Percentiles rank a stretch among this genome's conserved stretches.
phyloP scores from a whole-genome alignment of 1,284 basidiomycete species.

The Leccinum cinnamomeum region DNA sequence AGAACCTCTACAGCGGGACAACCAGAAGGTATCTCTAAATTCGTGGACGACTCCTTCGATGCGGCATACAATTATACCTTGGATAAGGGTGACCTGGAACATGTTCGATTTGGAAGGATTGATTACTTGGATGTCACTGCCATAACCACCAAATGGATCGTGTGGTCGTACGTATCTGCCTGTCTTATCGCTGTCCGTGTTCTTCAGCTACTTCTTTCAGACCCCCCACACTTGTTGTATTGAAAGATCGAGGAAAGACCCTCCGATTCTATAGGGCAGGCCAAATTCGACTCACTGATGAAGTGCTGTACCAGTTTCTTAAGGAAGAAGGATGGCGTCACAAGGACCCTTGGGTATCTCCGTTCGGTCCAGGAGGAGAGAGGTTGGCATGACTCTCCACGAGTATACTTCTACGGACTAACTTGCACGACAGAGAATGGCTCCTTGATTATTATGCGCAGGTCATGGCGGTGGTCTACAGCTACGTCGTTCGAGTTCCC shows the following conservation, averaged over 20 bases:
- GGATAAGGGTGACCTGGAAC: slow-evolving; percentile 59
- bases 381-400: slow-evolving; percentile 45
- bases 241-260: slow-evolving; percentile 64
- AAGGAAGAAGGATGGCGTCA: slow-evolving; percentile 57
- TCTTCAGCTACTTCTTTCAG: slow-evolving; percentile 37
- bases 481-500: slow-evolving; percentile 44
- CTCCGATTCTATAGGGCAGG: slow-evolving; percentile 73
- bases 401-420: background rate
- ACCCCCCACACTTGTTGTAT: slow-evolving; percentile 66
- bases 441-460: slow-evolving; percentile 61
- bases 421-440: slow-evolving; percentile 53
- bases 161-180: slow-evolving; percentile 65
- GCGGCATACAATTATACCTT: slow-evolving; percentile 62
- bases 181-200: slow-evolving; percentile 6
- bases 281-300: slow-evolving; percentile 56
- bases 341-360: slow-evolving; percentile 59
- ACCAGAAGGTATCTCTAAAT: slow-evolving; percentile 63
- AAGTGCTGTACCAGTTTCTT: slow-evolving; percentile 62
- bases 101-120: slow-evolving; percentile 75
- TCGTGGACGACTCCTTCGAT: slow-evolving; percentile 70
- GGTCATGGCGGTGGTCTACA: slow-evolving; percentile 51
- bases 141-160: slow-evolving; percentile 75
- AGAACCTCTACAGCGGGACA: slow-evolving; percentile 63
- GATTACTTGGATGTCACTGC: slow-evolving; percentile 79
- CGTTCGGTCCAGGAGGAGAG: slow-evolving; percentile 68